A percentile compares a stretch with the other conserved stretches of the same genome.
Evolutionary conservation across 164 flowering plant genomes (phyloP).

Genomic region (Chloranthus sessilifolius): DNA sequence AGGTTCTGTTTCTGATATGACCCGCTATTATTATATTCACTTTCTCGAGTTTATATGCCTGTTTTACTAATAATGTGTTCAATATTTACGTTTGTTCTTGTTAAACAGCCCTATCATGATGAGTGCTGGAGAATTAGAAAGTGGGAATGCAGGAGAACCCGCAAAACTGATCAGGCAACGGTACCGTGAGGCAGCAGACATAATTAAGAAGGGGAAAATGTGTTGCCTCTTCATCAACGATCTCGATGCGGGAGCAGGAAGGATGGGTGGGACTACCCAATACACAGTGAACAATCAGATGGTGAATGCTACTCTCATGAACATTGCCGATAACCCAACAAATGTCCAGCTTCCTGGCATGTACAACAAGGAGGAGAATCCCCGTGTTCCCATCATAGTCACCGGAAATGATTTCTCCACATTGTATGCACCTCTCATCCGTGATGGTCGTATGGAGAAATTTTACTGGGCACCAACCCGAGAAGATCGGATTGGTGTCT

Average conservation of each 20-base stretch:
- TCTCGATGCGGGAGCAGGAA: conserved; percentile 51
- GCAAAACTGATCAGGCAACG: conserved; percentile 43
- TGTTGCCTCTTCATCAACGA: conserved; percentile 47
- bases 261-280: conserved; percentile 47
- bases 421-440: conserved; percentile 48
- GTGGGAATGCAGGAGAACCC: conserved; percentile 51
- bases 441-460: conserved; percentile 56
- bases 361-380: conserved; percentile 47
- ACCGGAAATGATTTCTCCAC: conserved; percentile 55
- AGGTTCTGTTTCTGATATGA: too few species aligned
- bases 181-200: conserved; percentile 48
- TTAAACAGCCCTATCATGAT: conserved; percentile 44
- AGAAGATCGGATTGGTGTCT: conserved; percentile 43
- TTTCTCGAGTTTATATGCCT: too few species aligned
- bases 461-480: conserved; percentile 54
- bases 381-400: conserved; percentile 47
- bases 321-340: conserved; percentile 55
- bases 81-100: too few species aligned
- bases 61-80: too few species aligned
- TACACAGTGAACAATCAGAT: conserved; percentile 56
- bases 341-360: conserved; percentile 48
- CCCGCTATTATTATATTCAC: too few species aligned
- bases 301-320: conserved; percentile 55
- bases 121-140: conserved; percentile 49
- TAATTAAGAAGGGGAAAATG: conserved; percentile 45